Base-by-base conservation (phyloP, 2,329 filamentous ascomycete species). In the Pseudogymnoascus destructans region DNA sequence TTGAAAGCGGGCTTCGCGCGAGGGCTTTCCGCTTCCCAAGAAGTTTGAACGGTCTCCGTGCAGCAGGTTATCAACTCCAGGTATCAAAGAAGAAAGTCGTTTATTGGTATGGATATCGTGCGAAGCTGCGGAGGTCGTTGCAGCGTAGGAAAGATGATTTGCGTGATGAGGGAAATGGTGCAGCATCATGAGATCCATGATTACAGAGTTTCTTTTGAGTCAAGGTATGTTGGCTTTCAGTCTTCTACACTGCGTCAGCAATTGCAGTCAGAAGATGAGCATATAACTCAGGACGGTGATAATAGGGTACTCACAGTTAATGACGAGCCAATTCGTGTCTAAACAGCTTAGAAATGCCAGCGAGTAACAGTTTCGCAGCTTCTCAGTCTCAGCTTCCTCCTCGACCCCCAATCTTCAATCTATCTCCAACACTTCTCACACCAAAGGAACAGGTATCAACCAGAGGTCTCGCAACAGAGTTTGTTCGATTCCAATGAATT, bases 101-200 rank as follows among this genome's bases (percentile, higher is more conserved):
- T 52, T 52, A 52, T 52, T 58, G 33, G 56, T 46, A 58, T 55
- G 46, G 13, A 23, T 57, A 57, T 58, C 46, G 46, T 35, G 46
- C 27, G 27, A 58, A 33, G 42, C 27, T 57, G 55, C 54, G 25
- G 30, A 35, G 27, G 46, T 33, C 30, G 55, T 33, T 25, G 27
- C 42, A 52, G 17, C 46, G 57, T 33, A 32, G 27, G 46, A 52
- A 52, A 52, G 46, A 25, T 7, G 32, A 21, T 35, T 35, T 27
- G 30, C 36, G 55, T 42, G 55, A 30, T 52, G 46, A 32, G 25
- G 46, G n/a, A 52, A 52, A 27, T 11, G 46, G 46, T 25, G 46
- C 15, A 52, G 25, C 46, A 52, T 52, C 25, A 52, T 52, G 46
- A 52, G 25, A 52, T 52, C 46, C 46, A 52, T 52, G 46, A 52